Percentiles rank a stretch among this genome's conserved stretches.
phyloP scores from a whole-genome alignment of 2,329 filamentous ascomycete genomes.

The Alternaria alternata region DNA sequence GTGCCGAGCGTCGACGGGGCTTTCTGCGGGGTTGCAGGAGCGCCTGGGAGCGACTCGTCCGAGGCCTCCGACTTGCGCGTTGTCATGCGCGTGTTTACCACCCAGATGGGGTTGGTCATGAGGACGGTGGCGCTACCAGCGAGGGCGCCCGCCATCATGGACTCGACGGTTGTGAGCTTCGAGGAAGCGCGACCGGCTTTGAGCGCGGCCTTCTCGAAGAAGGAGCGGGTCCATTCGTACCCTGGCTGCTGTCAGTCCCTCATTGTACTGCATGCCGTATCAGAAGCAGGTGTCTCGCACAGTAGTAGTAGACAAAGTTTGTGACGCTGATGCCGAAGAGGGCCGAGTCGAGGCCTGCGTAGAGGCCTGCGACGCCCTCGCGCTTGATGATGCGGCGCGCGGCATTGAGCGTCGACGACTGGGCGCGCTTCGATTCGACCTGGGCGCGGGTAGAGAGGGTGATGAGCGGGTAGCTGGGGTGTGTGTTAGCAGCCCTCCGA shows the following conservation, averaged over 20 bases:
- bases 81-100: constrained; percentile 98
- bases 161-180: constrained; percentile 89
- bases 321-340: constrained; percentile 98
- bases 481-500: constrained; percentile 15
- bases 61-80: constrained; percentile 73
- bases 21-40: constrained; percentile 62
- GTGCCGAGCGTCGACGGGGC: constrained; percentile 80
- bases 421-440: constrained; percentile 93
- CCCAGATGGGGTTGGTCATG: constrained; percentile 98
- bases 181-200: constrained; percentile 76
- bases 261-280: background rate
- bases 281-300: constrained; percentile 48
- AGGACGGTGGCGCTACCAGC: constrained; percentile 94
- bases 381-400: constrained; percentile 87
- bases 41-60: constrained; percentile 50
- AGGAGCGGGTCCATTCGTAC: constrained; percentile 95
- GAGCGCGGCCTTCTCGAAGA: constrained; percentile 80
- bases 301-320: constrained; percentile 99
- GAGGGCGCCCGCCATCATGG: constrained; percentile 93
- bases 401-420: constrained; percentile 83
- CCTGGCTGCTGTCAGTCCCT: constrained; percentile 49
- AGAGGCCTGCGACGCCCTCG: constrained; percentile 88
- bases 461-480: constrained; percentile 85
- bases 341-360: constrained; percentile 91
- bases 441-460: constrained; percentile 97